Evolutionary conservation across 345 rosid genomes (phyloP), one percentile per base, ranked within the genome.

Genomic region (Citrus hindsii): DNA sequence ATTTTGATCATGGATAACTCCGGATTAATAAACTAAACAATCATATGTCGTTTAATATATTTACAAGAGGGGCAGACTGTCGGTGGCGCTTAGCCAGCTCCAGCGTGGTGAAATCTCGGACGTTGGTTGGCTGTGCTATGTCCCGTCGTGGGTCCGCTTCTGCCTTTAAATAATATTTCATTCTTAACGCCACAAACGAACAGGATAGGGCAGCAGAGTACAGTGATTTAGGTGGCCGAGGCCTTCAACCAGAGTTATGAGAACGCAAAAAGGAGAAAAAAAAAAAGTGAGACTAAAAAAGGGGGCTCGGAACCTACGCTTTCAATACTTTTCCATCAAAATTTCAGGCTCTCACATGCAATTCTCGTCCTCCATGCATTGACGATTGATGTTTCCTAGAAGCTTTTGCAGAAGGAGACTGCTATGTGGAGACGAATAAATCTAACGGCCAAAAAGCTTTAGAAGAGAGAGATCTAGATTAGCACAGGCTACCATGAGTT

Each of bases 301-400:
- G 42, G 8, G 35, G 24, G 53, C 63, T 55, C 2, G 35, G 25
- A 7, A 30, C 32, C 48, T n/a, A 27, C 30, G 48, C 60, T 75
- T 32, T 16, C 53, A 32, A 13, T 13, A 63, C 79, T 58, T 75
- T 74, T 30, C 19, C 22, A 10, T 28, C 58, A 25, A 0, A 27
- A 27, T 27, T 42, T 56, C 25, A 18, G 32, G 10, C 2, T 28
- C 48, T 59, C 58, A 61, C 67, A 25, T 27, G 25, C 24, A 37
- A 74, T 27, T 18, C 33, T 22, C 32, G 33, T 7, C 3, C 48
- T 42, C 12, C 16, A 1, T 42, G 16, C 51, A 42, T 42, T 10
- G 51, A 46, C 14, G 42, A 12, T 46, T 53, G 70, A 64, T 56
- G 46, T 32, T 75, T 75, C 78, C 63, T 27, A 75, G 48, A 33